Evolutionary conservation across 129 eudicot genomes (phyloP), one percentile per base, ranked within the genome.

Genomic region (Glebionis coronaria): DNA sequence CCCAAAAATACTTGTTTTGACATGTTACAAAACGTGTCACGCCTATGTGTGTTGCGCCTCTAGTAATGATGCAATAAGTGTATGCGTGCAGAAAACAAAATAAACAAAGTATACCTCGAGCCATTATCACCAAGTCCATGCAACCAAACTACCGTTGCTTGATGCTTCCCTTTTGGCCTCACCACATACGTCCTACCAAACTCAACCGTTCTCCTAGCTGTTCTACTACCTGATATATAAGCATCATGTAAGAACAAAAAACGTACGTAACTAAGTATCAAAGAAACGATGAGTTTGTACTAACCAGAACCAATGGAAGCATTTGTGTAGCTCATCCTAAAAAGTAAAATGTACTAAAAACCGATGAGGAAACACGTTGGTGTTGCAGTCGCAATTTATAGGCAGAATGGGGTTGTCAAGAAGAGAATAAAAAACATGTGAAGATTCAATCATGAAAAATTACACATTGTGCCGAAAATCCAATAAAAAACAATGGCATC

Each of bases 51-150:
- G 15, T 67, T 51, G 16, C 35, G 12, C 25, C 16, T 4, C 12
- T 19, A 55, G 9, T 35, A 6, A 35, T 9, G 10, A 1, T 35
- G 42, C 42, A 1, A 1, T 6, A 35, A 35, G 42, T 9, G 8
- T 14, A 40, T 20, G 53, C 13, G 35, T 68, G 3, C 28, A 0
- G 1, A 55, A 42, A 8, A 56, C 12, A 1, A 35, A n/a, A 42
- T 20, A 11, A 57, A 54, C 13, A 20, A 51, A 72, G 42, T 72
- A 35, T 62, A 94, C 99, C 99, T 94, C 44, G 97, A 86, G 70
- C 99, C 99, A 78, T 94, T 90, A 68, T 94, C 99, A 51, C 99
- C 99, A 80, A 94, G 99, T 50, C 99, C 99, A 81, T 94, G 99
- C 84, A 94, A 70, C 97, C 97, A 94, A 70, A 94, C 95, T 46